Base-by-base conservation (phyloP, 2,329 filamentous ascomycete genomes). In the Penicillium sp. region DNA sequence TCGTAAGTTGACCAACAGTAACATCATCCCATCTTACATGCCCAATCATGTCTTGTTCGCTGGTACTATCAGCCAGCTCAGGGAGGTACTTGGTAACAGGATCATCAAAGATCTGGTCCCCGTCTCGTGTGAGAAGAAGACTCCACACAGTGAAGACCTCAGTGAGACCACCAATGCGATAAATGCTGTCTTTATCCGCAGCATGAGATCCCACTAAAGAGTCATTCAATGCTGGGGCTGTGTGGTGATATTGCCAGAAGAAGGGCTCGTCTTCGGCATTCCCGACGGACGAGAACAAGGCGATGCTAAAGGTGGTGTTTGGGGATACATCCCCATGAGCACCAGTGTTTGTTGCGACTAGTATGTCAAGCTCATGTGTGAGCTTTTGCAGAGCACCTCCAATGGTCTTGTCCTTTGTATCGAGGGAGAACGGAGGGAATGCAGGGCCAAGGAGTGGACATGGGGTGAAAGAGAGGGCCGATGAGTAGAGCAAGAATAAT, bases 1-100 rank as follows among this genome's bases (percentile, higher is more conserved):
- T 66, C 9, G 64, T 55, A 30, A 67, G 55, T n/a, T 64, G 57
- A 1, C 61, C 63, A 30, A 67, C 58, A 38, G 64, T 66, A n/a
- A 66, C 46, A 16, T 58, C 54, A 1, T 61, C 42, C 64, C 64
- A 67, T 10, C 12, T 30, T 5, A 31, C 26, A 19, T 14, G 7
- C 19, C 1, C 26, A 31, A 19, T 19, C 12, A 10, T 9, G 9
- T 31, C 41, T 31, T 31, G 41, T 14, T 19, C 26, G 4, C 1
- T 14, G 14, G 16, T 14, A 14, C 4, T 17, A 16, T 31, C 17
- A 19, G 14, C n/a, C 26, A 44, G 4, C 11, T 44, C 41, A 19
- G 26, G 26, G 26, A 44, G 26, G 7, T 44, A 30, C 1, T 31
- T 31, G 4, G 41, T 44, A 44, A 44, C 26, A 16, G 41, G 41